Base-by-base conservation (phyloP, 257 asterid species). In the Phtheirospermum japonicum region DNA sequence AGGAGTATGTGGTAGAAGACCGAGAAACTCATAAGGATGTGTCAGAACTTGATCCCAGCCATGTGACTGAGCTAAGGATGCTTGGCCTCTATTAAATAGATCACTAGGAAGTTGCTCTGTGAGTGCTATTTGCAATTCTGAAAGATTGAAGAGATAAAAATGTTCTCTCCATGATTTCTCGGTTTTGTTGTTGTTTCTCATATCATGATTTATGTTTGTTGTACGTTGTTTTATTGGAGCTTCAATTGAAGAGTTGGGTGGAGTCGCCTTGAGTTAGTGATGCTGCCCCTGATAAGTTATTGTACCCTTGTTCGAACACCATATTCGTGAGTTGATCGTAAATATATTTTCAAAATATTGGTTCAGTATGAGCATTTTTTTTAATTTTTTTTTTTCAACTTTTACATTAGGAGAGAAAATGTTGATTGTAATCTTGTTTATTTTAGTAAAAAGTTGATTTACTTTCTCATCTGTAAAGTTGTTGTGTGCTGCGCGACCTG, bases 1-100 rank as follows among this genome's bases (percentile, higher is more conserved):
- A 91, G 98, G 98, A 92, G 74, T 92, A 84, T 63, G 81, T 92
- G 60, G 98, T 92, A 56, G 90, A 88, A 88, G 98, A 88, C 77
- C 81, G 90, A 17, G 97, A 88, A 73, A 73, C 82, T 37, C 73
- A 68, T 63, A 86, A 84, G 72, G 86, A 76, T 6, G 75, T 79
- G 46, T 83, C 87, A 0, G 96, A 77, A 55, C 98, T 88, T 33
- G 97, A 92, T 69, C 86, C 92, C 42, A 80, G 88, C 68, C 97
- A 88, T 62, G 79, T 86, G 46, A 80, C 88, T 3, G 98, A 92
- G 80, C 82, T 92, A 43, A 79, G 98, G 67, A 84, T 88, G 90
- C 72, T 88, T 64, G 98, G 98, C 63, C 95, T 92, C 42, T 88
- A 82, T 70, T 92, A 75, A 83, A 79, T 1, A 39, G 34, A 59